Conservation (phyloP, 2,329 filamentous ascomycete species). For the Penicillium hordei region DNA sequence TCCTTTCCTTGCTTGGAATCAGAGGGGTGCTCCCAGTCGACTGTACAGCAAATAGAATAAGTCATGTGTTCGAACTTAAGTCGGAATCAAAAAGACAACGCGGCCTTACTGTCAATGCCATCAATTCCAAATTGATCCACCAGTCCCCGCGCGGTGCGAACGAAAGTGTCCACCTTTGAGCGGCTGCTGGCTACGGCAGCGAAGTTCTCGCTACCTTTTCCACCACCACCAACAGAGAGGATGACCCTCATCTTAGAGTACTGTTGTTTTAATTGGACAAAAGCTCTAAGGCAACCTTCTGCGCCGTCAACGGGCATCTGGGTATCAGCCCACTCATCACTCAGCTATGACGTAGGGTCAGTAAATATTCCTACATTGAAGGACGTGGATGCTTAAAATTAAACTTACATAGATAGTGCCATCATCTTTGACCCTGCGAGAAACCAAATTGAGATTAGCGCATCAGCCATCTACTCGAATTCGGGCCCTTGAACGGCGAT, state of each 20-base stretch:
- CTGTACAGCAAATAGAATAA: conserved; percentile 45
- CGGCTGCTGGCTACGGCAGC: conserved; percentile 64
- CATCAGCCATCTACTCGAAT: conserved; percentile 21
- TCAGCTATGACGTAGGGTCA: conserved; percentile 55
- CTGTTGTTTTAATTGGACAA: conserved; percentile 69
- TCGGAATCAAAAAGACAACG: not conserved
- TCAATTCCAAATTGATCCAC: conserved; percentile 71
- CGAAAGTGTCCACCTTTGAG: conserved; percentile 66
- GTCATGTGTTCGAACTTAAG: not conserved
- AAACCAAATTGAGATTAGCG: conserved; percentile 25
- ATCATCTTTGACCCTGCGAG: conserved; percentile 63
- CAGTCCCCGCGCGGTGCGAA: conserved; percentile 63
- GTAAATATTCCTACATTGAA: not conserved
- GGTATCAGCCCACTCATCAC: conserved; percentile 75
- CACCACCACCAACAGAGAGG: conserved; percentile 71
- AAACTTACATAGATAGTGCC: conserved; percentile 71
- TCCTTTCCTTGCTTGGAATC: conserved; percentile 65
- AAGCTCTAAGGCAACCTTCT: conserved; percentile 69
- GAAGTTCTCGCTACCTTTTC: conserved; percentile 64
- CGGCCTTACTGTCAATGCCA: conserved; percentile 69
- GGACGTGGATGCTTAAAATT: not conserved
- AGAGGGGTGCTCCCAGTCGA: conserved; percentile 77
- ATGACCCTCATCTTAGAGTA: conserved; percentile 72
- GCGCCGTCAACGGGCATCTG: conserved; percentile 71
- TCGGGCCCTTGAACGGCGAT: conserved; percentile 1